Evolutionary conservation across 305 asterid genomes (phyloP).

Genomic region (Fraxinus platypoda): DNA sequence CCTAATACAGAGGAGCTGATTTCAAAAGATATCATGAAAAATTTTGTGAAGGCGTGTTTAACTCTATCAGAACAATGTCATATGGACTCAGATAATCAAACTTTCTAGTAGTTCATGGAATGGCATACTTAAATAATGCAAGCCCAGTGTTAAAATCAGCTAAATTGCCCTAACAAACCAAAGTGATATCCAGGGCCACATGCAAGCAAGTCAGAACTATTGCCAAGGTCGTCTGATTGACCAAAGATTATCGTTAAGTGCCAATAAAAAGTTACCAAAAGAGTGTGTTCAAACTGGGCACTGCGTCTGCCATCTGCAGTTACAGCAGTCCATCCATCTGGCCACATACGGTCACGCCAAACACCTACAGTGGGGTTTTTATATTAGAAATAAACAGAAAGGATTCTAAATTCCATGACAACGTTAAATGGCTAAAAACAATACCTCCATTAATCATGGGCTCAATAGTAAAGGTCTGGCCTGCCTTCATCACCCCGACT

Average conservation of each 20-base stretch:
- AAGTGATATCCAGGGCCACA: neutral
- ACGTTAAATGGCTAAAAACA: neutral
- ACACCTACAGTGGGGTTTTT: constrained; percentile 45
- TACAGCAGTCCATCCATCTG: constrained; percentile 98
- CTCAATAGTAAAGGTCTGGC: constrained; percentile 93
- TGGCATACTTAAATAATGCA: neutral
- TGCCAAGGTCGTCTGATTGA: neutral
- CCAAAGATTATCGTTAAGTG: neutral
- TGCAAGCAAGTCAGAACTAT: neutral
- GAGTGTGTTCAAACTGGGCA: constrained; percentile 96
- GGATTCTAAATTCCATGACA: neutral
- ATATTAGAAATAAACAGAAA: constrained; percentile 4
- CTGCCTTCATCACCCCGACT: constrained; percentile 95
- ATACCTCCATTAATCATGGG: constrained; percentile 93
- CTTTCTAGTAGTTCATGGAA: neutral
- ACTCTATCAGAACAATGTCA: neutral
- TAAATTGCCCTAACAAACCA: neutral
- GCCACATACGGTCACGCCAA: constrained; percentile 98
- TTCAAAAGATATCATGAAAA: neutral
- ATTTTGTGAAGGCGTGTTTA: neutral
- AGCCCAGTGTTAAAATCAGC: neutral
- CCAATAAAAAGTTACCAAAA: constrained; percentile 50
- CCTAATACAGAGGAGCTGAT: neutral
- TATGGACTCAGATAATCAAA: neutral
- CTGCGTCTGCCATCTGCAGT: constrained; percentile 95